A percentile compares a stretch with the other conserved stretches of the same genome.
phyloP scores from a whole-genome alignment of 352 stramenopile genomes.

The Blastocystis sp. region DNA sequence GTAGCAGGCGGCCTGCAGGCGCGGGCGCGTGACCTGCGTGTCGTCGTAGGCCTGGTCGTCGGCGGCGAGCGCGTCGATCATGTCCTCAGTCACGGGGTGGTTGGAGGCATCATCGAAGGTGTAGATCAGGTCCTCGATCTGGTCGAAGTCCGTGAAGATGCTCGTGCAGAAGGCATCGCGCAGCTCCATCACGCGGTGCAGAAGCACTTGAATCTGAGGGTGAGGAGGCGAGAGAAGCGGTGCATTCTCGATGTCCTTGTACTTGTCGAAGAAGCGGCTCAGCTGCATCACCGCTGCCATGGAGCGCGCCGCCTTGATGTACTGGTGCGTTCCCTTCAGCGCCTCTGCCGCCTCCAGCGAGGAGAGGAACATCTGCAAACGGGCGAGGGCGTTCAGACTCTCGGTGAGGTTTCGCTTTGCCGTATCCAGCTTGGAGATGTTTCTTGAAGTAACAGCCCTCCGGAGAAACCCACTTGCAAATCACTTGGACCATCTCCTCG shows the following conservation, averaged over 20 bases:
- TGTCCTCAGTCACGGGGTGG: constrained; percentile 19
- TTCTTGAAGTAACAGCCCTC: not conserved
- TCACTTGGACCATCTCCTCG: constrained; percentile 56
- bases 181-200: constrained; percentile 83
- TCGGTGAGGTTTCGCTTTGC: constrained; percentile 63
- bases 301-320: constrained; percentile 88
- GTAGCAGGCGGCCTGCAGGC: constrained; percentile 56
- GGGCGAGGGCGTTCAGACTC: constrained; percentile 53
- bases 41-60: constrained; percentile 38
- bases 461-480: constrained; percentile 41
- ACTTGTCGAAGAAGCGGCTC: constrained; percentile 75
- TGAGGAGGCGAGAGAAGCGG: constrained; percentile 73
- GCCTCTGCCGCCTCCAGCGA: constrained; percentile 73
- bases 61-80: constrained; percentile 51
- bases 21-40: constrained; percentile 69
- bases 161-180: constrained; percentile 82
- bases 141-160: constrained; percentile 85
- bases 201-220: constrained; percentile 87
- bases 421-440: constrained; percentile 55
- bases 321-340: constrained; percentile 76
- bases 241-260: constrained; percentile 75
- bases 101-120: not conserved
- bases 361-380: constrained; percentile 74
- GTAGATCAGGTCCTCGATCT: constrained; percentile 66
- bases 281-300: constrained; percentile 88